phyloP scores from a whole-genome alignment of 2,329 filamentous ascomycete species.

The Apiospora kogelbergensis region DNA sequence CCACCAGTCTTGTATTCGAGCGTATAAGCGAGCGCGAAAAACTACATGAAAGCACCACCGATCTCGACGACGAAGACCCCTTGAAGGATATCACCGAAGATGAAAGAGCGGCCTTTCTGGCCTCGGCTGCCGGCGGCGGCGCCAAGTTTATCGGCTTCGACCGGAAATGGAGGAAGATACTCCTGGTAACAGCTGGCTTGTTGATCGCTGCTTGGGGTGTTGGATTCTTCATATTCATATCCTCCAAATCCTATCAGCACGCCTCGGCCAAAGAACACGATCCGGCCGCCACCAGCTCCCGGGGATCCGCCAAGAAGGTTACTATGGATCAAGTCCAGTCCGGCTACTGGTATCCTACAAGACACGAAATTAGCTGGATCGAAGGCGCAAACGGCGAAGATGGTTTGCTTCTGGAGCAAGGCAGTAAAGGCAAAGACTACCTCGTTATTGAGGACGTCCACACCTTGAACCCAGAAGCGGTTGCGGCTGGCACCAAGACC shows the following conservation, averaged over 20 bases:
- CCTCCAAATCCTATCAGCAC: conserved; percentile 64
- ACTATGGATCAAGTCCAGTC: conserved; percentile 69
- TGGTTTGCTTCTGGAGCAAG: conserved; percentile 78
- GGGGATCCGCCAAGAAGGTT: conserved; percentile 69
- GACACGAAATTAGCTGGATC: conserved; percentile 74
- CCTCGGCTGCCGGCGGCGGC: conserved; percentile 32
- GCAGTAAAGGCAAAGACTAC: conserved; percentile 65
- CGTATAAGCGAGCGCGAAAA: conserved; percentile 62
- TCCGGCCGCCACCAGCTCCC: conserved; percentile 59
- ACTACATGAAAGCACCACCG: conserved; percentile 32
- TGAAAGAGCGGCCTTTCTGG: conserved; percentile 55
- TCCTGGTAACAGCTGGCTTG: conserved; percentile 61
- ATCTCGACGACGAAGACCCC: conserved; percentile 46
- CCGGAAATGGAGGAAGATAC: conserved; percentile 59
- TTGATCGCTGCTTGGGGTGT: conserved; percentile 68
- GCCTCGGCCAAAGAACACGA: conserved; percentile 64
- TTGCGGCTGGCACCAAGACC: conserved; percentile 36
- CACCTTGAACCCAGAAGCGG: conserved; percentile 44
- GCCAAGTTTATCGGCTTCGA: conserved; percentile 59
- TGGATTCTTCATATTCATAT: conserved; percentile 67
- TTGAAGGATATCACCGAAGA: conserved; percentile 42
- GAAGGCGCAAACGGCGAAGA: conserved; percentile 74
- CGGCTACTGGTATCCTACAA: conserved; percentile 64
- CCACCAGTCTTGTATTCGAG: conserved; percentile 80
- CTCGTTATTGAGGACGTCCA: conserved; percentile 86